Base-by-base conservation (phyloP, 225 moss, liverwort and hornwort genomes). In the Physcomitrellopsis africana region DNA sequence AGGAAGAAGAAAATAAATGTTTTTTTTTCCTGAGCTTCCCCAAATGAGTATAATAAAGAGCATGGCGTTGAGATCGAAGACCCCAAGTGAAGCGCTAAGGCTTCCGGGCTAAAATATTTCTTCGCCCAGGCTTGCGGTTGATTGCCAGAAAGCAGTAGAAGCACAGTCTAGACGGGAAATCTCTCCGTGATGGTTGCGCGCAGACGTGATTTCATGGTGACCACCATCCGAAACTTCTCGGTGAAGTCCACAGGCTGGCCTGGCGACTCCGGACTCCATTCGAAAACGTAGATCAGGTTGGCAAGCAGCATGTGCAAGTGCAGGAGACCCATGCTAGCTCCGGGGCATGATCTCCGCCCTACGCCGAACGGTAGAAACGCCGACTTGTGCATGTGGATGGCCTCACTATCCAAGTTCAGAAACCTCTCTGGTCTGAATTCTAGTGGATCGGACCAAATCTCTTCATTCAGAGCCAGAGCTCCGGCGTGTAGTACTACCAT, bases 401-500 rank as follows among this genome's bases (percentile, higher is more conserved):
- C 72, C 14, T 8, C 10, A 9, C 29, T 63, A 1, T 81, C 78
- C 0, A 60, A 2, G 4, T 64, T 47, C 22, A 80, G 0, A 42
- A 86, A 84, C 2, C 86, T 32, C 51, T 86, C 83, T 0, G 86
- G 86, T 0, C 75, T 75, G 19, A 86, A 86, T 47, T 51, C 54
- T 26, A 81, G 18, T 0, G 86, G 86, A 11, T 86, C 86, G 0
- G 10, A 13, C 86, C 86, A 84, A 0, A 78, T 72, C 16, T 60
- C 45, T 11, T 76, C 77, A 42, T 84, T 70, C 0, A 82, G 68
- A 11, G 83, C 81, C n/a, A 86, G 23, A 0, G 81, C 74, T 10
- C 86, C 86, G 0, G 83, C 81, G 27, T 86, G 86, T 11, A 86
- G 79, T 1, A 86, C 16, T 52, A 86, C 81, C 80, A 83, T 84